Conservation (phyloP, 179 eudicot genomes). For the Corrigiola litoralis region DNA sequence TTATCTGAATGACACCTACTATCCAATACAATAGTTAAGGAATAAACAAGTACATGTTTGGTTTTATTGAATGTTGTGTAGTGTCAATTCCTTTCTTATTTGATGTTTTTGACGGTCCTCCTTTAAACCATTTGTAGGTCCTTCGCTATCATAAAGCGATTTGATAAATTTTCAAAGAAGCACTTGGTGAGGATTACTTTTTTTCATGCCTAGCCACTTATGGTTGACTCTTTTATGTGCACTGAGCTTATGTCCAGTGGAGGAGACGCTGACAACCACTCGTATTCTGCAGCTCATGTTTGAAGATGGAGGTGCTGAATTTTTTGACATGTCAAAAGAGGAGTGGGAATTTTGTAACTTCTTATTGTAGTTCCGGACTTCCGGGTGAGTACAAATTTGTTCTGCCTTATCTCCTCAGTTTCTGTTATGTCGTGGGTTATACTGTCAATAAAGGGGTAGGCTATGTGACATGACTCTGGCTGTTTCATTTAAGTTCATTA, state of each 20-base stretch:
- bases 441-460: too few relatives aligned
- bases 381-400: constrained; percentile 26
- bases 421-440: background rate
- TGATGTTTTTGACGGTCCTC: background rate
- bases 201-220: background rate
- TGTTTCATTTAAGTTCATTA: too few relatives aligned
- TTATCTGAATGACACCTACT: too few relatives aligned
- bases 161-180: constrained; percentile 52
- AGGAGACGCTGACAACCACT: constrained; percentile 7
- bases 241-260: background rate
- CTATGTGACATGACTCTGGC: too few relatives aligned
- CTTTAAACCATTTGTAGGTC: constrained; percentile 40
- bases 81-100: background rate
- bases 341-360: constrained; percentile 74
- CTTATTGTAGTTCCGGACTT: constrained; percentile 28
- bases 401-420: background rate
- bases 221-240: background rate
- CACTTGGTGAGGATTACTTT: constrained; percentile 58
- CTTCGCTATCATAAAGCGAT: constrained; percentile 68
- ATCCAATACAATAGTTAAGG: too few relatives aligned
- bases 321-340: constrained; percentile 79
- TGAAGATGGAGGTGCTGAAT: constrained; percentile 61
- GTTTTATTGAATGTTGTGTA: too few relatives aligned
- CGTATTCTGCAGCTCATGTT: constrained; percentile 62
- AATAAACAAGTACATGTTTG: too few relatives aligned